Percentiles rank a stretch among this genome's conserved stretches.
Conservation (phyloP, 2,329 filamentous ascomycete genomes). For the Colletotrichum spinosum region DNA sequence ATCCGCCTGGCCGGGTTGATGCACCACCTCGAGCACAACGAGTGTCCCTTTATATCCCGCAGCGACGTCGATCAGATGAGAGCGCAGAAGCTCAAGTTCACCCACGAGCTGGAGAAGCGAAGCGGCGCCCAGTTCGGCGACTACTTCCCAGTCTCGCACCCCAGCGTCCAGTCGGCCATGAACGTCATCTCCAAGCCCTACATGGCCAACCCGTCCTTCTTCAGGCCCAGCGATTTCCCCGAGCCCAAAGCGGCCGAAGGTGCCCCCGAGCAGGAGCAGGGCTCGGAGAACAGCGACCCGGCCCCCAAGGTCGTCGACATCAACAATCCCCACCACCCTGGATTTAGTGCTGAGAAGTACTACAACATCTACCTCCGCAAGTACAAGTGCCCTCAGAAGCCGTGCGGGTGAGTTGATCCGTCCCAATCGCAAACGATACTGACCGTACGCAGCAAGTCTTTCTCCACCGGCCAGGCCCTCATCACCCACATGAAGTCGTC, state of each 20-base stretch:
- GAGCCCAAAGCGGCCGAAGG: constrained; percentile 32
- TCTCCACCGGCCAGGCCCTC: constrained; percentile 47
- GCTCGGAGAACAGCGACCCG: constrained; percentile 1
- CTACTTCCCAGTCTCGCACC: constrained; percentile 35
- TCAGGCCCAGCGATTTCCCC: constrained; percentile 32
- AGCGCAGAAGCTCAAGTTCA: constrained; percentile 51
- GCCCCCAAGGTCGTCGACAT: constrained; percentile 40
- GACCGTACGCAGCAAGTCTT: constrained; percentile 52
- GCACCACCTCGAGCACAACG: constrained; percentile 56
- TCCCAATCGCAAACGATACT: constrained; percentile 4
- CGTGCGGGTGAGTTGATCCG: constrained; percentile 59
- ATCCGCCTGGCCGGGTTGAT: constrained; percentile 52
- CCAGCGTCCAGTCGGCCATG: constrained; percentile 22
- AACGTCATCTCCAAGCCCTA: constrained; percentile 21
- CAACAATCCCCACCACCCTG: constrained; percentile 58
- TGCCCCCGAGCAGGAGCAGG: constrained; percentile 38
- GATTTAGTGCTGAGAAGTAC: constrained; percentile 63
- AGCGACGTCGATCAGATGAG: constrained; percentile 48
- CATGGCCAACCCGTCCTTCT: constrained; percentile 30
- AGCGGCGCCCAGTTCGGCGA: constrained; percentile 37
- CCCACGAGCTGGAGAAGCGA: constrained; percentile 43
- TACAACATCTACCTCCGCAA: constrained; percentile 52
- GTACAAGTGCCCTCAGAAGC: constrained; percentile 65
- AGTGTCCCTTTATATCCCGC: constrained; percentile 52
- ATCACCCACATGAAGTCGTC: constrained; percentile 57